Base-by-base conservation (phyloP, 345 rosid species). In the Anacardium occidentale region DNA sequence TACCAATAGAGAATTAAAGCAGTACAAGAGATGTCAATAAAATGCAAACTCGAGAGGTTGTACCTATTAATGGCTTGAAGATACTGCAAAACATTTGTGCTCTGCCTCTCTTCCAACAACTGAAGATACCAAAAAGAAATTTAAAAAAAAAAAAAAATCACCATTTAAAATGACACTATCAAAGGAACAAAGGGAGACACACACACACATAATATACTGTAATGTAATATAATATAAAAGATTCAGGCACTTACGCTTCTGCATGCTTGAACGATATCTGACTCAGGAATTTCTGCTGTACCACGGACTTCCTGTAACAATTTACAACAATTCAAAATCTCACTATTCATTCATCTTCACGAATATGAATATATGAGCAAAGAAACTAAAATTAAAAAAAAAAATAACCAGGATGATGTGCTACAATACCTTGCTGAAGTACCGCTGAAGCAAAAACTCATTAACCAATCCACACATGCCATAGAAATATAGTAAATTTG, bases 191-290 rank as follows among this genome's bases (percentile, higher is more conserved):
- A 68, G 7, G 63, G n/a, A 37, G 21, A 24, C 18, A 18, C 24
- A 69, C 7, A 58, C 7, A 59, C 25, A 62, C n/a, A n/a, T n/a
- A n/a, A n/a, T n/a, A n/a, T n/a, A n/a, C n/a, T n/a, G n/a, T 56
- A 62, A 29, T 29, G 3, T 48, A 17, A 56, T 29, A 5, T 5
- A 53, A 44, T 17, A 21, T 53, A 29, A 17, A 64, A 57, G 18
- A 50, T 50, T 55, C 47, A 69, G 73, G 48, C 20, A 74, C 85
- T 73, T 29, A 94, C 98, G 80, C 88, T 86, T 88, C 94, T 83
- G 86, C 98, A 92, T 52, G 97, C 90, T 80, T 86, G 93, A 53
- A 88, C 98, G 59, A 87, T 88, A 83, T 94, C 98, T 2, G 98
- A 94, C 78, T 94, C 98, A 18, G 92, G 91, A 66, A 90, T 77